Evolutionary conservation across 371 early-diverging fungal species (phyloP), one percentile per base, ranked within the genome.

Genomic region (Saksenaea oblongispora): DNA sequence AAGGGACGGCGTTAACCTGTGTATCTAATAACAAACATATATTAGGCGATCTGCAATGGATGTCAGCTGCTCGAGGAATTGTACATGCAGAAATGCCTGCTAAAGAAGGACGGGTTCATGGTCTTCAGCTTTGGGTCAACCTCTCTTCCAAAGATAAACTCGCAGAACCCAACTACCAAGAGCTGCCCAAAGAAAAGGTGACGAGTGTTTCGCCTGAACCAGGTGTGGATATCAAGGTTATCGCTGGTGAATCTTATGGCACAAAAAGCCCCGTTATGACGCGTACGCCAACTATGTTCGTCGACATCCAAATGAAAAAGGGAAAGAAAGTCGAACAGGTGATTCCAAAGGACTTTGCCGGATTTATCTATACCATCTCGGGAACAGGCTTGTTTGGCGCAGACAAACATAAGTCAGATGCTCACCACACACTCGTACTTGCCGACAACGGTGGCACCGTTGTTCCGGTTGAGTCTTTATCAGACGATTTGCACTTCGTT

Each of bases 61-160:
- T 91, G 91, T 88, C 90, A 7, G 92, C 91, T 0, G 91, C 86
- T 5, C 73, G 78, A 41, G 95, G 95, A 41, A 90, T 95, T 51
- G 80, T 93, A 8, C 93, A 93, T 67, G 84, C 89, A 47, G 93
- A 93, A 64, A 89, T 91, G 74, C 93, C 91, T 5, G 76, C 76
- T 8, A 80, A n/a, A 34, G 65, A 73, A 14, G 62, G 61, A 5
- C 64, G 71, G n/a, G 76, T 80, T 0, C 85, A 86, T 42, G 93
- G 93, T 10, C 80, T 94, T 26, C 94, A 94, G 65, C 83, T 94
- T 36, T 95, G 93, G 92, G 87, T 94, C 72, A 95, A 93, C 68
- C 80, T 94, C 10, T 87, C 94, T 1, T 79, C 79, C n/a, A 85
- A 85, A 69, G 86, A 91, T 74, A 95, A 95, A 80, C 80, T 90